Percentiles rank a stretch among this genome's conserved stretches.
Evolutionary conservation across 441 rosid species (phyloP).

Genomic region (Geranium incanum): DNA sequence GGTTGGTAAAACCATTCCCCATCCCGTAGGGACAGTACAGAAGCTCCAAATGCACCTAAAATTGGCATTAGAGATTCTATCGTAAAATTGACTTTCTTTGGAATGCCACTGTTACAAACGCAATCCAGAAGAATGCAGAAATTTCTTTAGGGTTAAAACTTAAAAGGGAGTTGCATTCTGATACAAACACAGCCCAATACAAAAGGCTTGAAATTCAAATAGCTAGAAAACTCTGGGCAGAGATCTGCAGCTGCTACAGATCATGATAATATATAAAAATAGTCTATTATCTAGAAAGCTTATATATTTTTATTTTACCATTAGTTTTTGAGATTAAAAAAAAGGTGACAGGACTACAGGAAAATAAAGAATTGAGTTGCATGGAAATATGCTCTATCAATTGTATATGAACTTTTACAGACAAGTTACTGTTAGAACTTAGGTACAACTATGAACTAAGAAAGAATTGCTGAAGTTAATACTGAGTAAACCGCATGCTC

Average conservation of each 20-base stretch:
- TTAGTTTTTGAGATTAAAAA: neutral
- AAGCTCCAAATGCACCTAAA: slow-evolving; percentile 28
- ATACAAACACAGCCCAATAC: neutral
- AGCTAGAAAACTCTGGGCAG: neutral
- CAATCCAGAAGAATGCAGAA: neutral
- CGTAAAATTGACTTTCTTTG: neutral
- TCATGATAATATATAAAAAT: neutral
- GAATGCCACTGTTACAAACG: neutral
- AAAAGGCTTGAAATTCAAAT: neutral
- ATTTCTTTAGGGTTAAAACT: neutral
- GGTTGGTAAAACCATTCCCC: slow-evolving; percentile 21
- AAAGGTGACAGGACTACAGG: neutral
- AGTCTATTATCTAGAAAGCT: neutral
- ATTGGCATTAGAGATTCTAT: neutral
- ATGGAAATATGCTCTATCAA: neutral
- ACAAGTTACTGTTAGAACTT: neutral
- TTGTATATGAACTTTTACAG: neutral
- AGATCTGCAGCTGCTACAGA: neutral
- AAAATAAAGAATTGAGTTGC: neutral
- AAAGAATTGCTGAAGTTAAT: neutral
- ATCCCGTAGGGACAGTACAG: slow-evolving; percentile 24
- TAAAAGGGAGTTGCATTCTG: neutral
- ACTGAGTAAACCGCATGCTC: neutral
- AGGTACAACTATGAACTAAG: neutral
- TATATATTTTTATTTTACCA: neutral